These are phyloP conservation scores for Fusarium chaquense DNA, from an alignment of 2,329 filamentous ascomycete species.

Conservation along the genomic window DNA sequence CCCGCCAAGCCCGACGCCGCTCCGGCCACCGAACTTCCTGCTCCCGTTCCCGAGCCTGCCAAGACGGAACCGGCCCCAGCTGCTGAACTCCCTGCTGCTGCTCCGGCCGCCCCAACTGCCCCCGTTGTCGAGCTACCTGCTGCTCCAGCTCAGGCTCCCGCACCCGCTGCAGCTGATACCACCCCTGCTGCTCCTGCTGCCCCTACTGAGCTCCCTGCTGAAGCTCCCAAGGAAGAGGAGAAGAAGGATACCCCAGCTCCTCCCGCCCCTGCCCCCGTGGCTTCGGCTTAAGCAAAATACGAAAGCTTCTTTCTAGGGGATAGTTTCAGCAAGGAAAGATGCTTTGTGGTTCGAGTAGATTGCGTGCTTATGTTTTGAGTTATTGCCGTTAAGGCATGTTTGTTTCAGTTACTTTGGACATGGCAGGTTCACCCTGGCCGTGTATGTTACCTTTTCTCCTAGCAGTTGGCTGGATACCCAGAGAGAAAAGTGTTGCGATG, in stretches of 20 bases:
- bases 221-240: conserved; percentile 47
- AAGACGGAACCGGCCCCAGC: conserved; percentile 40
- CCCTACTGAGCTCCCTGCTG: conserved; percentile 40
- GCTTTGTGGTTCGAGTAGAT: conserved; percentile 7
- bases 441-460: conserved; percentile 42
- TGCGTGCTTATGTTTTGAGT: conserved; percentile 3
- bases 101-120: conserved; percentile 39
- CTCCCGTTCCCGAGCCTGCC: conserved; percentile 46
- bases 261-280: conserved; percentile 41
- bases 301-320: not conserved
- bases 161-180: conserved; percentile 39
- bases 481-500: conserved; percentile 46
- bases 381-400: conserved; percentile 8
- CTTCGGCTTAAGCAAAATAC: conserved; percentile 37
- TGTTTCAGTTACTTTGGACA: conserved; percentile 2
- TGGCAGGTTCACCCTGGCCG: conserved; percentile 8
- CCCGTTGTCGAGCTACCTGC: conserved; percentile 42
- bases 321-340: not conserved
- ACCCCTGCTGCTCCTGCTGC: conserved; percentile 4
- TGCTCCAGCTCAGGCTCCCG: conserved; percentile 35
- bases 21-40: conserved; percentile 46
- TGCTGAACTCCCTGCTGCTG: conserved; percentile 38
- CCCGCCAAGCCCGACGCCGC: conserved; percentile 48
- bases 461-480: conserved; percentile 51
- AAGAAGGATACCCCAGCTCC: conserved; percentile 43